Evolutionary conservation across 2,329 filamentous ascomycete species (phyloP).

Genomic region (Waltergamsia citrina): DNA sequence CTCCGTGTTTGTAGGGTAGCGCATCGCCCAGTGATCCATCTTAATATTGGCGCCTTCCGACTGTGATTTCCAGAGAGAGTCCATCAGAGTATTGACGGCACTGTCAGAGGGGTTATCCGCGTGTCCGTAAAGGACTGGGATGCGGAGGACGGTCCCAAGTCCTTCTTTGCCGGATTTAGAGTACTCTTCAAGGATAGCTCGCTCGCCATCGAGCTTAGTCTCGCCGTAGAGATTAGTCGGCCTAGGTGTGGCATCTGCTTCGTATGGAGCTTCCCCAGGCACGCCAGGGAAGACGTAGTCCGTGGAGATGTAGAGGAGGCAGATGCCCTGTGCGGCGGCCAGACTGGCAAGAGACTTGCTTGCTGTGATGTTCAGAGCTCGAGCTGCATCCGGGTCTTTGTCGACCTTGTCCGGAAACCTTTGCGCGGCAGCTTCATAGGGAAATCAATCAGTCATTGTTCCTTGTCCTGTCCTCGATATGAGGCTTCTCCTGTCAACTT

Average conservation of each 20-base stretch:
- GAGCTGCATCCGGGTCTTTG: conserved; percentile 65
- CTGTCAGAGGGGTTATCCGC: conserved; percentile 64
- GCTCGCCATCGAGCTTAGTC: conserved; percentile 51
- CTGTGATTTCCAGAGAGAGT: conserved; percentile 66
- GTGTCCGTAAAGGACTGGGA: conserved; percentile 79
- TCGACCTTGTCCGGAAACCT: conserved; percentile 82
- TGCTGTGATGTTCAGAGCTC: conserved; percentile 64
- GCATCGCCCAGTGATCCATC: conserved; percentile 80
- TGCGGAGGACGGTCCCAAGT: conserved; percentile 61
- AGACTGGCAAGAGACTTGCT: conserved; percentile 56
- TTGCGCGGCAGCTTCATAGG: conserved; percentile 64
- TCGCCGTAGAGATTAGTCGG: conserved; percentile 70
- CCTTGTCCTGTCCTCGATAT: background rate
- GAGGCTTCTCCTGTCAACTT: conserved; percentile 17
- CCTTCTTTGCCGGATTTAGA: conserved; percentile 36
- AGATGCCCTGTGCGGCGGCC: conserved; percentile 50
- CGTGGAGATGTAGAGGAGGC: conserved; percentile 72
- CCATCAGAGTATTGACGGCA: conserved; percentile 74
- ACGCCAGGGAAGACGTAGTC: conserved; percentile 72
- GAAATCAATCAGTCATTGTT: background rate
- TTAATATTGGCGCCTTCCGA: conserved; percentile 50
- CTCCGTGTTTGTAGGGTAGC: conserved; percentile 83
- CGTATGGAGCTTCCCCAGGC: conserved; percentile 77
- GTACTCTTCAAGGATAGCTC: conserved; percentile 56
- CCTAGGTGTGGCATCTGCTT: conserved; percentile 47